phyloP scores from a whole-genome alignment of 139 green algal genomes.

The Prasinococcaceae sp. region DNA sequence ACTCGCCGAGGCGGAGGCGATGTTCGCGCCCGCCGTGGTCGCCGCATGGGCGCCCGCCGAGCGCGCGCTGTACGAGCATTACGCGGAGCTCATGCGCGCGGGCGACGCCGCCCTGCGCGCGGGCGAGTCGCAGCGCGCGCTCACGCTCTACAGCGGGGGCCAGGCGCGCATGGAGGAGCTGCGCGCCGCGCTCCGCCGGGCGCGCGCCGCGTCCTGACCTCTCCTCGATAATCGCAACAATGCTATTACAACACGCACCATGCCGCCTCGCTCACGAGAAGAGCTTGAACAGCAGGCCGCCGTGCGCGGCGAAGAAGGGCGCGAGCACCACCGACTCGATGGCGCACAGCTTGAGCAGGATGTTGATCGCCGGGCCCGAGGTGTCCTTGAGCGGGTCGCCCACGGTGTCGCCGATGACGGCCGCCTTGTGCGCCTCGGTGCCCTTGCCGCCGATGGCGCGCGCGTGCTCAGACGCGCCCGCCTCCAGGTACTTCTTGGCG shows the following conservation, averaged over 20 bases:
- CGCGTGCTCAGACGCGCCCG: conserved; percentile 56
- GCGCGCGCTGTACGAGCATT: too few relatives aligned
- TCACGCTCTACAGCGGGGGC: background rate
- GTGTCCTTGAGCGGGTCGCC: conserved; percentile 89
- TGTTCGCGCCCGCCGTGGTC: too few relatives aligned
- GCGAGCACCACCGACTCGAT: conserved; percentile 58
- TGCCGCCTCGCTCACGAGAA: background rate
- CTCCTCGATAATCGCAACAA: conserved; percentile 1
- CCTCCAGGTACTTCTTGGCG: conserved; percentile 93
- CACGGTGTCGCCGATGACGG: conserved; percentile 97
- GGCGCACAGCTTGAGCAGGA: conserved; percentile 99
- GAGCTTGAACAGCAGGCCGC: conserved; percentile 16
- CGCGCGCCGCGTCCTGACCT: background rate
- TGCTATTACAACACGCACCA: background rate
- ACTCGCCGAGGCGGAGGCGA: too few relatives aligned
- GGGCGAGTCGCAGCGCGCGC: background rate
- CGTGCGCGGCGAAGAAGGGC: conserved; percentile 23
- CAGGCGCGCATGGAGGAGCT: too few relatives aligned
- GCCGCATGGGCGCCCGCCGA: too few relatives aligned
- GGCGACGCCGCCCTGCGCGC: background rate
- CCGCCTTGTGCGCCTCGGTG: conserved; percentile 89
- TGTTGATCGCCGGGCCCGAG: conserved; percentile 87
- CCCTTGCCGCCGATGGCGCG: conserved; percentile 86
- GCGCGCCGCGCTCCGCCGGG: too few relatives aligned
- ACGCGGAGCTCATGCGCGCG: too few relatives aligned